Conservation (phyloP, 441 rosid genomes). For the Geranium incanum region DNA sequence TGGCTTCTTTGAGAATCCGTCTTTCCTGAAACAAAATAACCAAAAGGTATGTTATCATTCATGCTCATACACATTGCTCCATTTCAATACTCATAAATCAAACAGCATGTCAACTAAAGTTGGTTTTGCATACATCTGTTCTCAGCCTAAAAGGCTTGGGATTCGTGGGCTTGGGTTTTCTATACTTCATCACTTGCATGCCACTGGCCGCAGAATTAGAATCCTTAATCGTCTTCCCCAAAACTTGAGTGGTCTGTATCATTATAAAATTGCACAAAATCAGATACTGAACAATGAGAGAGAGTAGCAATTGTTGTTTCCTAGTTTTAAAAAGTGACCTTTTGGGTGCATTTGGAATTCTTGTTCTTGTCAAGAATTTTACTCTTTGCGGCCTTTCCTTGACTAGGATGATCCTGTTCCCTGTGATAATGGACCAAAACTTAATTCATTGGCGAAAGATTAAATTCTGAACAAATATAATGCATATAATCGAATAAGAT, state of each 20-base stretch:
- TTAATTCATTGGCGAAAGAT: conserved; percentile 1
- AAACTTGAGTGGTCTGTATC: too few species aligned
- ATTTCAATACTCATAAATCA: too few species aligned
- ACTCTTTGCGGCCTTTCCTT: conserved; percentile 14
- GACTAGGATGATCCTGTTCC: conserved; percentile 19
- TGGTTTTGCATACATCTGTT: conserved; percentile 54
- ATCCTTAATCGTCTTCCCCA: conserved; percentile 34
- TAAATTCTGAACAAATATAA: not conserved
- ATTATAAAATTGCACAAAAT: too few species aligned
- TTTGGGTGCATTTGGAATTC: conserved; percentile 26
- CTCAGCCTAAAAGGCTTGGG: conserved; percentile 89
- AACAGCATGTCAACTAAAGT: too few species aligned
- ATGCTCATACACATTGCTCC: too few species aligned
- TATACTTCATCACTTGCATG: conserved; percentile 34
- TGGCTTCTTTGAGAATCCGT: conserved; percentile 61
- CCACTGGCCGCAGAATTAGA: conserved; percentile 5
- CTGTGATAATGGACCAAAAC: conserved; percentile 25
- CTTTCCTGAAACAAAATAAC: conserved; percentile 40
- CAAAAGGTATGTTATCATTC: too few species aligned
- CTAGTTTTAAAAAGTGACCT: conserved; percentile 25
- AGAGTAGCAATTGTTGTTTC: not conserved
- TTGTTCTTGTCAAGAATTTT: conserved; percentile 37
- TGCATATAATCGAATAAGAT: not conserved
- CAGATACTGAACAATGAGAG: too few species aligned
- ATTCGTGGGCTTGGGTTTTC: conserved; percentile 67